Evolutionary conservation across 805 yeast species (phyloP), one percentile per base, ranked within the genome.

Genomic region (Monosporozyma siamensis): DNA sequence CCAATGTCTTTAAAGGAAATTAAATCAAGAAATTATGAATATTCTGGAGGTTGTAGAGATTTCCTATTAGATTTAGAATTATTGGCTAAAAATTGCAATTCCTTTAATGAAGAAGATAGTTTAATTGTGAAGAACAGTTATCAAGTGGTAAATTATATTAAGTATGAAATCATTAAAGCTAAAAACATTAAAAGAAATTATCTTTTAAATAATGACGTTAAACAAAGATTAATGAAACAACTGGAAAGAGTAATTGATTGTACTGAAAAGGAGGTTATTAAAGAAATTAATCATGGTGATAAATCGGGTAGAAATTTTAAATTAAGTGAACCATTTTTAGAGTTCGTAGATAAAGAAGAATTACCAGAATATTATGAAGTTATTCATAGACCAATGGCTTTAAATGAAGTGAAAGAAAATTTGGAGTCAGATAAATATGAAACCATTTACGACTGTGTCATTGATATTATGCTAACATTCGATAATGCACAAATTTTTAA

Each of bases 281-380:
- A 46, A 14, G 56, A 50, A 43, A 31, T 50, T n/a, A 46, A 45
- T 2, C 30, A 36, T 8, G 27, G 30, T 12, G 30, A 27, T 25
- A 45, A 45, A 11, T 38, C 44, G 17, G 51, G 52, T 38, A 38
- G 53, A 38, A 44, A 49, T 10, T 46, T 55, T 20, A 50, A 66
- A 38, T 67, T 82, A 32, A 74, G 83, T 46, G 82, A 74, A 11
- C 84, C 94, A 0, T 89, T 88, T 57, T 58, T 82, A 66, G 83
- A 79, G 25, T 80, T 78, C 43, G 92, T 90, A 2, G 78, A 78
- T 53, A 73, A 72, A 25, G 74, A 74, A 11, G 75, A 74, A 45
- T 81, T 82, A 52, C 95, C 95, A 1, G 95, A 84, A 53, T 89
- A 89, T 65, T 80, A 80, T 63, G 72, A 75, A 48, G 66, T 83